These are phyloP conservation scores for Marchantia polymorpha DNA, from an alignment of 225 moss, liverwort and hornwort species.

Conservation along the genomic window DNA sequence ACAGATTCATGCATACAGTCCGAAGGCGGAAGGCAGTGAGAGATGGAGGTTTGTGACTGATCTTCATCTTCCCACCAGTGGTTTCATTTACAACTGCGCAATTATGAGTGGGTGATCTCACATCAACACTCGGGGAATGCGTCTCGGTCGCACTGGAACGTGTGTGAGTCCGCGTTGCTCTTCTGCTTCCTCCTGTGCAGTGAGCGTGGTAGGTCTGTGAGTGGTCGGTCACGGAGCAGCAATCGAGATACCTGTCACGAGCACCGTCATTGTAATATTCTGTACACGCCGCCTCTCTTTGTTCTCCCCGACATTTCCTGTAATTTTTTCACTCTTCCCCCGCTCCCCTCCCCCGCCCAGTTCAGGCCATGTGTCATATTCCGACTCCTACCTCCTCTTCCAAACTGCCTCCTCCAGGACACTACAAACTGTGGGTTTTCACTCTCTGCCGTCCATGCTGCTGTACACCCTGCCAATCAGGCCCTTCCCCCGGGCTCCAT, in stretches of 20 bases:
- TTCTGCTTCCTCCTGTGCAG: neutral
- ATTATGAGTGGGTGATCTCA: conserved; percentile 45
- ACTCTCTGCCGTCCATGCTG: neutral
- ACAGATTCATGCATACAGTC: conserved; percentile 42
- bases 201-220: conserved; percentile 6
- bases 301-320: conserved; percentile 4
- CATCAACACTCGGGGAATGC: neutral
- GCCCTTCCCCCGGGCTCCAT: neutral
- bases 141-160: neutral
- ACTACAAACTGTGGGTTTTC: neutral
- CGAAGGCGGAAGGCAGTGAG: conserved; percentile 24
- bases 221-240: conserved; percentile 6
- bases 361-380: conserved; percentile 6
- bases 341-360: conserved; percentile 4
- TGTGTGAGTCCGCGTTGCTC: neutral
- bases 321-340: neutral
- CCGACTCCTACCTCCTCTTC: neutral
- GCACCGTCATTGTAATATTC: conserved; percentile 15
- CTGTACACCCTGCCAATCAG: neutral
- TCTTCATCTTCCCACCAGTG: conserved; percentile 35
- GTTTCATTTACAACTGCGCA: conserved; percentile 48
- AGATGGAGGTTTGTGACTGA: conserved; percentile 43
- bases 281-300: neutral
- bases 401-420: neutral
- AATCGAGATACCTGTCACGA: conserved; percentile 1